Conservation (phyloP, 192 early-diverging fungal species). For the Linnemannia elongata region DNA sequence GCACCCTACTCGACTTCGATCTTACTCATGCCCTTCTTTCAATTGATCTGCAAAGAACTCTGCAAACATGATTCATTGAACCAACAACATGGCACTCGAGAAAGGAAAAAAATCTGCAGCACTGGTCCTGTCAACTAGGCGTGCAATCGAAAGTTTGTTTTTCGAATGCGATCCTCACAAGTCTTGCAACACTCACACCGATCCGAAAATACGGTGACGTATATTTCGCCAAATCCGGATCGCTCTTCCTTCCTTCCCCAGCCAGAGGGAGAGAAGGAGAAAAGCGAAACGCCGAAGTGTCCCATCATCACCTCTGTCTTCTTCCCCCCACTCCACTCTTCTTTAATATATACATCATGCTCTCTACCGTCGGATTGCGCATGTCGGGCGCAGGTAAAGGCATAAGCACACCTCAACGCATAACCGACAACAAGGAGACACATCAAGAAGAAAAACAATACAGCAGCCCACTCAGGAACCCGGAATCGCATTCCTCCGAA, state of each 20-base stretch:
- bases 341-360: constrained; percentile 28
- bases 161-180: too few species aligned
- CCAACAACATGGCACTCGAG: neutral
- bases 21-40: too few species aligned
- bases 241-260: neutral
- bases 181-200: too few species aligned
- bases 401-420: neutral
- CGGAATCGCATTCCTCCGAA: neutral
- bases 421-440: neutral
- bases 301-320: neutral
- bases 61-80: neutral
- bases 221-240: too few species aligned
- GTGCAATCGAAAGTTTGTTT: neutral
- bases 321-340: neutral
- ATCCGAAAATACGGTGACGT: too few species aligned
- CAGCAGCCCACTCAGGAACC: neutral
- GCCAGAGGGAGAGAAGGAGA: neutral
- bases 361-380: constrained; percentile 54
- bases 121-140: too few species aligned
- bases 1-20: too few species aligned
- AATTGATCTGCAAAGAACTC: too few species aligned
- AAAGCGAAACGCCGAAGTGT: neutral
- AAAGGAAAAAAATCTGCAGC: neutral
- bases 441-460: neutral
- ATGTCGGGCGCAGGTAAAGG: constrained; percentile 54